Conservation (phyloP, 2,329 filamentous ascomycete species). For the Colletotrichum shisoi region DNA sequence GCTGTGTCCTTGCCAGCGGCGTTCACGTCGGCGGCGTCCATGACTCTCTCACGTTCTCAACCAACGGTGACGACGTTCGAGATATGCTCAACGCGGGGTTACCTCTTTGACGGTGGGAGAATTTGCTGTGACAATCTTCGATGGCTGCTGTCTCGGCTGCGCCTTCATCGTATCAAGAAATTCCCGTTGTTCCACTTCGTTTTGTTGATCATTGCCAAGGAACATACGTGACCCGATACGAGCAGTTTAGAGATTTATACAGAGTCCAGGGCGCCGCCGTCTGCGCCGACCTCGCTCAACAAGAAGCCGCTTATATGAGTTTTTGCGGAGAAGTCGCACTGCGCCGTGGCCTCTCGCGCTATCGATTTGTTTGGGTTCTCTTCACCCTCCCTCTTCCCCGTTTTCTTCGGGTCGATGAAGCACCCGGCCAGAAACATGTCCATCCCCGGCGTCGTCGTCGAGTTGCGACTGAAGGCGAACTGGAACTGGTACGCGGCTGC, state of each 20-base stretch:
- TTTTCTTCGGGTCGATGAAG: neutral
- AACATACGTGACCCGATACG: neutral
- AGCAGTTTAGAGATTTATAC: neutral
- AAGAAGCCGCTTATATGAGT: neutral
- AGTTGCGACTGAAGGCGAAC: neutral
- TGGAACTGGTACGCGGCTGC: neutral
- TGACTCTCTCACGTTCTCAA: neutral
- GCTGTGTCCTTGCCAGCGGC: constrained; percentile 3
- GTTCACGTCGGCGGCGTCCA: neutral
- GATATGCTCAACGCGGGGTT: neutral
- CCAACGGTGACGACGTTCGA: neutral
- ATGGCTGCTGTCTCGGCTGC: neutral
- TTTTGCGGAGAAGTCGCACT: neutral
- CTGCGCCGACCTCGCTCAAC: neutral
- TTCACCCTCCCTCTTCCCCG: neutral
- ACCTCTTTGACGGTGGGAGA: too few relatives aligned
- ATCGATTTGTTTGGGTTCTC: too few relatives aligned
- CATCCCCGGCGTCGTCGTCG: neutral
- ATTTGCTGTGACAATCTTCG: too few relatives aligned
- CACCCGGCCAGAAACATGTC: neutral
- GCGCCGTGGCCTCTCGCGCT: too few relatives aligned
- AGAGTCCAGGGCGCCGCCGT: neutral
- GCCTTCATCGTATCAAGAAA: neutral
- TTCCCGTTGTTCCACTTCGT: too few relatives aligned
- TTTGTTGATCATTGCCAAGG: neutral